Evolutionary conservation across 352 stramenopile genomes (phyloP).

Genomic region (Blastocystis sp.): DNA sequence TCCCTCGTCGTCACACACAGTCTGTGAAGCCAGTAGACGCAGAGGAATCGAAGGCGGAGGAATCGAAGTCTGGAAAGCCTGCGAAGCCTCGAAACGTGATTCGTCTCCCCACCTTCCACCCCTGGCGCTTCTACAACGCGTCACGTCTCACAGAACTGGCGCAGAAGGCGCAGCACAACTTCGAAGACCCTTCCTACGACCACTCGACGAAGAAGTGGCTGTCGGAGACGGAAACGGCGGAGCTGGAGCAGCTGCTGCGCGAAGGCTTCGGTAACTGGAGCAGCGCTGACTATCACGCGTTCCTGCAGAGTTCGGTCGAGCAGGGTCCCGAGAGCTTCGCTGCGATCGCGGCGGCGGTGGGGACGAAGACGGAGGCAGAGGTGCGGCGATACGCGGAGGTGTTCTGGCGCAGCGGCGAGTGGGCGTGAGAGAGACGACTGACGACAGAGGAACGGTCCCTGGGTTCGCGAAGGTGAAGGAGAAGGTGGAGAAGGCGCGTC

Average conservation of each 20-base stretch:
- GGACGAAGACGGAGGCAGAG: conserved; percentile 64
- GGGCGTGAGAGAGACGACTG: conserved; percentile 58
- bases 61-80: neutral
- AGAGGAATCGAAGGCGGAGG: neutral
- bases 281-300: conserved; percentile 72
- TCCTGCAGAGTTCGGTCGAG: conserved; percentile 82
- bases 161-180: conserved; percentile 66
- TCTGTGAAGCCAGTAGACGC: neutral
- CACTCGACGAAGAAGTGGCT: conserved; percentile 59
- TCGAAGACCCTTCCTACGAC: conserved; percentile 18
- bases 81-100: neutral
- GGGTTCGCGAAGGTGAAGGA: conserved; percentile 67
- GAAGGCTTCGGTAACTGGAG: conserved; percentile 84
- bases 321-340: conserved; percentile 78
- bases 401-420: conserved; percentile 66
- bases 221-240: conserved; percentile 70
- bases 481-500: conserved; percentile 65
- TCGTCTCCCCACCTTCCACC: neutral
- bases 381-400: conserved; percentile 65
- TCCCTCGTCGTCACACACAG: neutral
- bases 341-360: conserved; percentile 72
- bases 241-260: conserved; percentile 78
- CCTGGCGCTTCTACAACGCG: conserved; percentile 65
- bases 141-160: conserved; percentile 65
- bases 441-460: conserved; percentile 56